A percentile compares a stretch with the other conserved stretches of the same genome.
Conservation (phyloP, 2,329 filamentous ascomycete species). For the Fusarium tuaranense region DNA sequence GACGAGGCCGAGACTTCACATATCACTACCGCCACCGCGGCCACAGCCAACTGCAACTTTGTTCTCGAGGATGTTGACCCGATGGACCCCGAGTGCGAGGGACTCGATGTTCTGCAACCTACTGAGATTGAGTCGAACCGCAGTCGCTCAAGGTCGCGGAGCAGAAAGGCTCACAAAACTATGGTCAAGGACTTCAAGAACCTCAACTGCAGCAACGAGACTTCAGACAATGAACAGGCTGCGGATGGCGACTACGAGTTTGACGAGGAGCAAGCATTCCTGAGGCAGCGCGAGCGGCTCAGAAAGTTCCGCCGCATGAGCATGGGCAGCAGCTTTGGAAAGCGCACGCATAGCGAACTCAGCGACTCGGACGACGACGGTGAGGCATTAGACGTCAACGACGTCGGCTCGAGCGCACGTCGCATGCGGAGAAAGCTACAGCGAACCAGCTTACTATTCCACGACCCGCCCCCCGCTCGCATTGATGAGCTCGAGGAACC, state of each 20-base stretch:
- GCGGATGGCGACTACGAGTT: slow-evolving; percentile 50
- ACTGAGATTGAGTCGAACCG: slow-evolving; percentile 60
- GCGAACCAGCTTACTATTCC: slow-evolving; percentile 60
- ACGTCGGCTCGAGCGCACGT: slow-evolving; percentile 60
- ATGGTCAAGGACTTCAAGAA: slow-evolving; percentile 60
- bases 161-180: slow-evolving; percentile 54
- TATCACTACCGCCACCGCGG: slow-evolving; percentile 31
- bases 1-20: slow-evolving; percentile 41
- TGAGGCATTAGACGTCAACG: slow-evolving; percentile 54
- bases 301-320: slow-evolving; percentile 60
- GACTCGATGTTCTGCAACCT: slow-evolving; percentile 57
- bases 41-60: slow-evolving; percentile 47
- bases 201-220: slow-evolving; percentile 58
- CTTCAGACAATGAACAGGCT: slow-evolving; percentile 51
- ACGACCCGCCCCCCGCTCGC: slow-evolving; percentile 61
- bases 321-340: slow-evolving; percentile 66
- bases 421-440: slow-evolving; percentile 61
- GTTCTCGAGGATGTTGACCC: slow-evolving; percentile 61
- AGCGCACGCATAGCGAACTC: slow-evolving; percentile 66
- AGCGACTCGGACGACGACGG: slow-evolving; percentile 62
- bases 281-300: slow-evolving; percentile 56
- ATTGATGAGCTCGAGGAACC: slow-evolving; percentile 68
- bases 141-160: slow-evolving; percentile 55
- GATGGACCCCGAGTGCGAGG: slow-evolving; percentile 59
- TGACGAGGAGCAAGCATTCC: slow-evolving; percentile 54